These are phyloP conservation scores for Pyronema omphalodes DNA, from an alignment of 495 filamentous ascomycete species.

Conservation along the genomic window DNA sequence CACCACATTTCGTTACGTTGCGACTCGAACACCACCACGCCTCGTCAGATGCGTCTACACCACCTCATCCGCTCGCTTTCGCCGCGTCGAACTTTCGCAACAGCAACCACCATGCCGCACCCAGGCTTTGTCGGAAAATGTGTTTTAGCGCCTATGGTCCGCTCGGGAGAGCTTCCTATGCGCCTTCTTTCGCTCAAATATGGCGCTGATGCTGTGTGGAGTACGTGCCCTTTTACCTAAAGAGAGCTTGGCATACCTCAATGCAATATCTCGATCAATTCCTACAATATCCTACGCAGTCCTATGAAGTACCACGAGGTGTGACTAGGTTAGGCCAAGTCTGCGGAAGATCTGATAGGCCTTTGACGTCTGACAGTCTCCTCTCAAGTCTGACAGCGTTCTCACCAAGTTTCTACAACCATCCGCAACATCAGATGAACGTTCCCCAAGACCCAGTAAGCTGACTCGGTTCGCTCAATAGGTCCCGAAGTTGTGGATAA, in stretches of 20 bases:
- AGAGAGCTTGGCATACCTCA: not conserved
- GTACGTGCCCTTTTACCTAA: slow-evolving; percentile 26
- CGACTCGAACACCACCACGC: too few species aligned
- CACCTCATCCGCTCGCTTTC: not conserved
- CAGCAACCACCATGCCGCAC: slow-evolving; percentile 1
- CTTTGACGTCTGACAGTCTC: too few species aligned
- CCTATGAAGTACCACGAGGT: too few species aligned
- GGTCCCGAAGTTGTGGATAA: slow-evolving; percentile 86
- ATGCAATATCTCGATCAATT: not conserved
- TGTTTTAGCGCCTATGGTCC: slow-evolving; percentile 93
- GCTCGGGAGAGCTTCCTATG: slow-evolving; percentile 81
- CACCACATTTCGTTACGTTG: too few species aligned
- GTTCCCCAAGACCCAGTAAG: too few species aligned
- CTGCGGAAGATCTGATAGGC: too few species aligned
- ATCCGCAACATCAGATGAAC: too few species aligned
- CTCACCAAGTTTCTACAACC: too few species aligned
- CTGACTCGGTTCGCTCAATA: slow-evolving; percentile 14
- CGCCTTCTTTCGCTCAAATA: slow-evolving; percentile 77
- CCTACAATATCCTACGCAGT: too few species aligned
- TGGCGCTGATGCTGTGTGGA: slow-evolving; percentile 94
- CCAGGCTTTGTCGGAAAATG: slow-evolving; percentile 42
- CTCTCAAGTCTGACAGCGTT: too few species aligned
- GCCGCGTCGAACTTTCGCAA: not conserved
- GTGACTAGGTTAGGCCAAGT: too few species aligned
- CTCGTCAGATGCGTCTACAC: not conserved